These are phyloP conservation scores for Modicella reniformis DNA, from an alignment of 371 early-diverging fungal species.

Conservation along the genomic window DNA sequence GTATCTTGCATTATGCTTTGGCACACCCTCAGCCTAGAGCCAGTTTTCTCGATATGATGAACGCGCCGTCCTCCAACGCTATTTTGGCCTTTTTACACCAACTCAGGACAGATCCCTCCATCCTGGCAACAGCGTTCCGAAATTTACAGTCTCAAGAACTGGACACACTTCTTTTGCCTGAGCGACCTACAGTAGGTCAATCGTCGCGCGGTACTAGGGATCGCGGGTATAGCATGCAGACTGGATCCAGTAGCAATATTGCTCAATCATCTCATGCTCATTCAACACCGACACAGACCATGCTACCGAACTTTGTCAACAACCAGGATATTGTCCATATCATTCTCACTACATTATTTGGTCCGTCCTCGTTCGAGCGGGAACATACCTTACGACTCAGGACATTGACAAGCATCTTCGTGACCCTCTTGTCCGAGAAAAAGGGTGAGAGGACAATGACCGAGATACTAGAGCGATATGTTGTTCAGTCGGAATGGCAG, in stretches of 20 bases:
- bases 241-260: slow-evolving; percentile 4
- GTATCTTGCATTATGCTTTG: slow-evolving; percentile 32
- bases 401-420: slow-evolving; percentile 40
- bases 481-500: slow-evolving; percentile 53
- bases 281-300: slow-evolving; percentile 11
- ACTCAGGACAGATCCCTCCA: slow-evolving; percentile 41
- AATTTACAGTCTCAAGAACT: slow-evolving; percentile 52
- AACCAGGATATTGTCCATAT: slow-evolving; percentile 52
- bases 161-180: slow-evolving; percentile 42
- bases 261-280: slow-evolving; percentile 25
- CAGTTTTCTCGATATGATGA: slow-evolving; percentile 54
- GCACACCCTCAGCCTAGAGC: slow-evolving; percentile 51
- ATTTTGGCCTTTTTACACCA: slow-evolving; percentile 42
- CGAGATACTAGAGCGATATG: slow-evolving; percentile 55
- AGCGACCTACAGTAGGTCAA: slow-evolving; percentile 14
- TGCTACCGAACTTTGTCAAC: slow-evolving; percentile 45
- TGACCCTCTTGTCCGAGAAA: slow-evolving; percentile 45
- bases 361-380: slow-evolving; percentile 41
- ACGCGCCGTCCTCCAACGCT: slow-evolving; percentile 32
- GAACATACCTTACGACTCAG: slow-evolving; percentile 31
- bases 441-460: slow-evolving; percentile 56
- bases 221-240: slow-evolving; percentile 28
- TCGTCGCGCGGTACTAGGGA: slow-evolving; percentile 30
- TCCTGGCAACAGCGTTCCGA: slow-evolving; percentile 46
- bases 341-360: slow-evolving; percentile 48